Conservation (phyloP, 306 rosid species). For the Heteromeles arbutifolia region DNA sequence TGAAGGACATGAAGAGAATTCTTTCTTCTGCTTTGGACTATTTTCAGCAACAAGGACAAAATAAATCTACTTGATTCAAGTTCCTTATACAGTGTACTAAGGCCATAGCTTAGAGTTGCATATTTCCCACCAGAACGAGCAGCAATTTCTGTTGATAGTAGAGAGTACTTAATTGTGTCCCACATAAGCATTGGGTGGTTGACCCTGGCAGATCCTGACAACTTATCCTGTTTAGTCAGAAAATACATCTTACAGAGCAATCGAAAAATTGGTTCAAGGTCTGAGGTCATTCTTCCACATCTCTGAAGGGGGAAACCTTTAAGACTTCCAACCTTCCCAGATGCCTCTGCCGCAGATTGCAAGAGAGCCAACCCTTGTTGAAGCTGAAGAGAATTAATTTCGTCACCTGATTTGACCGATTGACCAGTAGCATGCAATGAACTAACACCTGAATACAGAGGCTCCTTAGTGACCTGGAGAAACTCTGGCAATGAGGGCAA, state of each 20-base stretch:
- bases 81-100: conserved; percentile 63
- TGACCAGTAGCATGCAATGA: conserved; percentile 27
- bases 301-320: conserved; percentile 43
- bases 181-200: conserved; percentile 84
- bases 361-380: conserved; percentile 58
- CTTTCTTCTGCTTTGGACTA: conserved; percentile 53
- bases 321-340: conserved; percentile 45
- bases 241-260: conserved; percentile 72
- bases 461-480: conserved; percentile 38
- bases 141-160: conserved; percentile 82
- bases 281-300: conserved; percentile 33
- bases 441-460: conserved; percentile 28
- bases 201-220: conserved; percentile 41
- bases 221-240: conserved; percentile 53
- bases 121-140: conserved; percentile 68
- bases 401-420: conserved; percentile 24
- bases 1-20: conserved; percentile 77
- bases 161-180: conserved; percentile 86
- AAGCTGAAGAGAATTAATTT: conserved; percentile 42
- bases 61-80: conserved; percentile 79
- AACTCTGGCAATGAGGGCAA: conserved; percentile 65
- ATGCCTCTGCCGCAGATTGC: conserved; percentile 61
- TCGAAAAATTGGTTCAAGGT: conserved; percentile 53
- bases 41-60: conserved; percentile 67
- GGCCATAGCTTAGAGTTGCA: conserved; percentile 59